phyloP scores from a whole-genome alignment of 441 rosid genomes.

The Erodium moschatum region DNA sequence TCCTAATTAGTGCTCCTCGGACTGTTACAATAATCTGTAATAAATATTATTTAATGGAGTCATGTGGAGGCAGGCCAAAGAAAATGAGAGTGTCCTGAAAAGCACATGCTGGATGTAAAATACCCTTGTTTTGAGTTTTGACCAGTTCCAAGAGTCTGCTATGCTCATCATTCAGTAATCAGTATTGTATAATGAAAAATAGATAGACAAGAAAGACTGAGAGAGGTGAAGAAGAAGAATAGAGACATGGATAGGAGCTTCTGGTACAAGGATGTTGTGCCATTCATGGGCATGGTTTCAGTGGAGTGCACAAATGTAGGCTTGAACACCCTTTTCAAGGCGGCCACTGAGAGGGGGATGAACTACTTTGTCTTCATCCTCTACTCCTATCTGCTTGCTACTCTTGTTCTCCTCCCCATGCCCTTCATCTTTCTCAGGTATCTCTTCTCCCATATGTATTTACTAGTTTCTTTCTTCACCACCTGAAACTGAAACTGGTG shows the following conservation, averaged over 20 bases:
- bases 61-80: not conserved
- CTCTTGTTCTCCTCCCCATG: not conserved
- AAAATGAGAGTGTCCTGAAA: not conserved
- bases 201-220: not conserved
- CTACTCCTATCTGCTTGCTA: not conserved
- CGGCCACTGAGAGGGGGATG: not conserved
- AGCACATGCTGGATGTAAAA: slow-evolving; percentile 1
- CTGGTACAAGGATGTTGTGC: not conserved
- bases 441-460: too few species aligned
- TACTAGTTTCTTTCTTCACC: too few species aligned
- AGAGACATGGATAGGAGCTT: not conserved
- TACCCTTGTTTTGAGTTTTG: not conserved
- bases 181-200: too few species aligned
- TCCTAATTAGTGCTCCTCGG: not conserved
- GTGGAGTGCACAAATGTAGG: slow-evolving; percentile 1
- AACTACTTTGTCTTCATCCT: not conserved
- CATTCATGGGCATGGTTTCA: slow-evolving; percentile 1
- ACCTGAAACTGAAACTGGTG: not conserved
- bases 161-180: too few species aligned
- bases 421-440: not conserved
- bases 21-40: not conserved
- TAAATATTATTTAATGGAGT: not conserved
- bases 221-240: not conserved
- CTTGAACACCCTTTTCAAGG: not conserved
- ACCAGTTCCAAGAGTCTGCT: too few species aligned